These are phyloP conservation scores for Candida silvicultrix DNA, from an alignment of 805 yeast species.

Conservation along the genomic window DNA sequence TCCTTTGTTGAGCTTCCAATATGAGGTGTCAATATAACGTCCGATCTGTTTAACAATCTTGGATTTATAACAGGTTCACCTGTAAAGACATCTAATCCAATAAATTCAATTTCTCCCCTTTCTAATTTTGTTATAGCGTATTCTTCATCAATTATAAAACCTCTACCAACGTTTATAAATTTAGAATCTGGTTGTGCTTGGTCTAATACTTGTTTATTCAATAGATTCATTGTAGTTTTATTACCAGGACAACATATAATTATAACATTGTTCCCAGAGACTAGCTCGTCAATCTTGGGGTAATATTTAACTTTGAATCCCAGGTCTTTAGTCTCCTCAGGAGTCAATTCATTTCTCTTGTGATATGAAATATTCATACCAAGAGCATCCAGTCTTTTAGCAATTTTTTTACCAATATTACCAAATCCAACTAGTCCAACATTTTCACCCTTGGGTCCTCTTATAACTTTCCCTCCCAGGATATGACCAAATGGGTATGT, in stretches of 20 bases:
- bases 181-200: conserved; percentile 34
- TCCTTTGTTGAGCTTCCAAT: conserved; percentile 51
- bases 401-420: conserved; percentile 51
- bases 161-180: conserved; percentile 57
- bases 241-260: conserved; percentile 55
- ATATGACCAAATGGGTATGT: conserved; percentile 34
- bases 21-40: conserved; percentile 55
- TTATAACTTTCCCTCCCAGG: conserved; percentile 29
- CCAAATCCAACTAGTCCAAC: conserved; percentile 59
- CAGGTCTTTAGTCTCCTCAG: conserved; percentile 22
- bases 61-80: conserved; percentile 40
- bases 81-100: conserved; percentile 58
- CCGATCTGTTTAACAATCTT: conserved; percentile 25
- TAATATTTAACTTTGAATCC: conserved; percentile 33
- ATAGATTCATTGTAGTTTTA: conserved; percentile 41
- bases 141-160: conserved; percentile 44
- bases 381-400: conserved; percentile 38
- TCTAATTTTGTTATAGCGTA: conserved; percentile 34
- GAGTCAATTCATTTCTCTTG: conserved; percentile 35
- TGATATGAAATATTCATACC: conserved; percentile 57
- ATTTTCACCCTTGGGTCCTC: conserved; percentile 43
- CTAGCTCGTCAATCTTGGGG: conserved; percentile 26
- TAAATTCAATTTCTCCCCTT: conserved; percentile 41
- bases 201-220: conserved; percentile 35
- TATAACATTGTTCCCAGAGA: conserved; percentile 40